These are phyloP conservation scores for Annulohypoxylon moriforme DNA, from an alignment of 495 filamentous ascomycete genomes.

Conservation along the genomic window DNA sequence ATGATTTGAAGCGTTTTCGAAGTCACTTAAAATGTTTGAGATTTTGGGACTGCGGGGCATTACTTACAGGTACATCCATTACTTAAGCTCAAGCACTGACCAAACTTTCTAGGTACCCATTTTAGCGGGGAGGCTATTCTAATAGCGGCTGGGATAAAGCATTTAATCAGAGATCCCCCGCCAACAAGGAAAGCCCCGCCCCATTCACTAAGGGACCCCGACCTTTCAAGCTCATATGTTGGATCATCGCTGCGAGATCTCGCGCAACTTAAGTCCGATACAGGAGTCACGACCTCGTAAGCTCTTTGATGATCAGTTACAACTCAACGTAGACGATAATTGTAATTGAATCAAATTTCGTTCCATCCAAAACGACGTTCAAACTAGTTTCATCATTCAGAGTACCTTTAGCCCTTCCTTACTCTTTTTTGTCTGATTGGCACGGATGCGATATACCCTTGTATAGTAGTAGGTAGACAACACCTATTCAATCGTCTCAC, in stretches of 20 bases:
- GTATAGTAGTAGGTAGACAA: background rate
- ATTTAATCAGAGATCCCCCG: slow-evolving; percentile 4
- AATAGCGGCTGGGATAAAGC: slow-evolving; percentile 3
- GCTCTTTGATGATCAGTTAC: slow-evolving; percentile 3
- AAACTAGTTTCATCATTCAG: background rate
- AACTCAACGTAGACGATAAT: background rate
- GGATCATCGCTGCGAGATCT: slow-evolving; percentile 32
- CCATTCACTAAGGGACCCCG: slow-evolving; percentile 9
- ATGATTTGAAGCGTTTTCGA: background rate
- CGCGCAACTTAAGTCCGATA: slow-evolving; percentile 35
- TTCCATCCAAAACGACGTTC: background rate
- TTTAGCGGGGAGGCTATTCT: slow-evolving; percentile 3
- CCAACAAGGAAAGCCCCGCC: slow-evolving; percentile 26
- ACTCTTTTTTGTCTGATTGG: background rate
- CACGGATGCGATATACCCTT: background rate
- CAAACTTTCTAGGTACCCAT: background rate
- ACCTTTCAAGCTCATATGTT: slow-evolving; percentile 14
- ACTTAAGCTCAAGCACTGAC: slow-evolving; percentile 7
- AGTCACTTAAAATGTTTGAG: background rate
- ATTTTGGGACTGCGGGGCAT: slow-evolving; percentile 4
- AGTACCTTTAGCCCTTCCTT: background rate
- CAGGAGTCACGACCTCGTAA: slow-evolving; percentile 19
- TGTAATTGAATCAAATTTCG: background rate
- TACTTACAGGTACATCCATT: too few species aligned
- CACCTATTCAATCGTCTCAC: background rate